These are phyloP conservation scores for Diaporthe helianthi DNA, from an alignment of 2,329 filamentous ascomycete genomes.

Conservation along the genomic window DNA sequence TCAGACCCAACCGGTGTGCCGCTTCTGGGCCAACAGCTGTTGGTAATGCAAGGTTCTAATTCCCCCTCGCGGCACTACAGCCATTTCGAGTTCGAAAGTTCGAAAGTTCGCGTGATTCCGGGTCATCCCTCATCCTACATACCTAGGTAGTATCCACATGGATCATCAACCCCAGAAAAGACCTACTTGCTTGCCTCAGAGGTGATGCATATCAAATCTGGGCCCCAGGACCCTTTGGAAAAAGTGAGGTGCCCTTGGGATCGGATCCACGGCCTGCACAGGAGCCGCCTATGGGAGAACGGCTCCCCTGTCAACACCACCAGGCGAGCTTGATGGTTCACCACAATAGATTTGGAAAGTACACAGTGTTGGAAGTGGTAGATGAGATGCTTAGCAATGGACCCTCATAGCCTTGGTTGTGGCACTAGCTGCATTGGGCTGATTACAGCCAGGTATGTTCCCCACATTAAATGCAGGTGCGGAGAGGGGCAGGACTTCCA, in stretches of 20 bases:
- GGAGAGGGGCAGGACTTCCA: background rate
- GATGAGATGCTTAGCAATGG: background rate
- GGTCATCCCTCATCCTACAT: background rate
- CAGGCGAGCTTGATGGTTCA: background rate
- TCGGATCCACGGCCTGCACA: background rate
- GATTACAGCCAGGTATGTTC: background rate
- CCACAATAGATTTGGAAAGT: background rate
- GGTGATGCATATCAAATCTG: background rate
- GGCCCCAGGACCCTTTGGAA: background rate
- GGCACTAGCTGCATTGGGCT: background rate
- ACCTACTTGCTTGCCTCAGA: background rate
- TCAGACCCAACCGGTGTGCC: background rate
- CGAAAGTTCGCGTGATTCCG: background rate
- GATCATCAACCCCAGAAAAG: background rate
- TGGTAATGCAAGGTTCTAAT: background rate
- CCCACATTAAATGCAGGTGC: background rate
- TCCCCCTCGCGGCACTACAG: background rate
- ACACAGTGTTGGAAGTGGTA: background rate
- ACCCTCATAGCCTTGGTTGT: background rate
- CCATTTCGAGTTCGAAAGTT: background rate
- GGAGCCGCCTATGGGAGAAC: background rate
- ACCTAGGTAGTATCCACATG: background rate
- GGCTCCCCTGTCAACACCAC: background rate
- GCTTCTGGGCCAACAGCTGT: background rate
- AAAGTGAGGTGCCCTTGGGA: background rate